These are phyloP conservation scores for Hypoxylon sp. DNA, from an alignment of 2,329 filamentous ascomycete species.

Conservation along the genomic window DNA sequence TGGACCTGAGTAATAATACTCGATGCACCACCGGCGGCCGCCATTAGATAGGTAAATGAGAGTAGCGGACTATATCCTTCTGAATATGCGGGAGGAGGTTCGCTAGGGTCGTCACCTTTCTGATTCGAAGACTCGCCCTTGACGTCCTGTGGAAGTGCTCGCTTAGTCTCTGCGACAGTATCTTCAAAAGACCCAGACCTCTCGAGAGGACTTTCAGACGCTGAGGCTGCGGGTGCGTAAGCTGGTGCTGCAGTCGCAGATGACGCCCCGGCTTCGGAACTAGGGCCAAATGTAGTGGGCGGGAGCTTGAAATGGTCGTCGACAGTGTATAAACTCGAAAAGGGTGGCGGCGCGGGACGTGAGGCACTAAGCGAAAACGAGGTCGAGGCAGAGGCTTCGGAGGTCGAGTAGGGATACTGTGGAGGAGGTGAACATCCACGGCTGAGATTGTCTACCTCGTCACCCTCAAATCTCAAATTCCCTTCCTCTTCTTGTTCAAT, in stretches of 20 bases:
- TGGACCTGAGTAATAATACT: conserved; percentile 99
- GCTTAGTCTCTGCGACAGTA: conserved; percentile 81
- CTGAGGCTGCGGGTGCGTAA: conserved; percentile 62
- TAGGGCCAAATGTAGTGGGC: conserved; percentile 41
- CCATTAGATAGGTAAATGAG: conserved; percentile 97
- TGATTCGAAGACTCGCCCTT: conserved; percentile 78
- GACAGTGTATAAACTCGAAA: conserved; percentile 69
- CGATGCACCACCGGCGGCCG: conserved; percentile 93
- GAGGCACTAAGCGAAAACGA: conserved; percentile 52
- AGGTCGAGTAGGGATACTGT: conserved; percentile 71
- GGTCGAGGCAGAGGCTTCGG: conserved; percentile 65
- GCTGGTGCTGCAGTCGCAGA: conserved; percentile 66
- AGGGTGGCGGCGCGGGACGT: conserved; percentile 66
- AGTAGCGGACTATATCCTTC: conserved; percentile 93
- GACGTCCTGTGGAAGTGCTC: conserved; percentile 82
- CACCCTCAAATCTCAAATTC: conserved; percentile 50
- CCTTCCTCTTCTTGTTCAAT: conserved; percentile 39
- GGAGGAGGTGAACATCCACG: conserved; percentile 68
- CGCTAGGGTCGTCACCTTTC: conserved; percentile 81
- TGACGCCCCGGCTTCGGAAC: conserved; percentile 52
- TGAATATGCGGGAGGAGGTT: conserved; percentile 95
- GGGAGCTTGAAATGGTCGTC: conserved; percentile 51
- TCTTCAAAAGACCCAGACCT: conserved; percentile 61
- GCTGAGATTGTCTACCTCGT: conserved; percentile 52
- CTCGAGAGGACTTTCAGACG: conserved; percentile 55